Base-by-base conservation (phyloP, 257 asterid species). In the Nicotiana tabacum region DNA sequence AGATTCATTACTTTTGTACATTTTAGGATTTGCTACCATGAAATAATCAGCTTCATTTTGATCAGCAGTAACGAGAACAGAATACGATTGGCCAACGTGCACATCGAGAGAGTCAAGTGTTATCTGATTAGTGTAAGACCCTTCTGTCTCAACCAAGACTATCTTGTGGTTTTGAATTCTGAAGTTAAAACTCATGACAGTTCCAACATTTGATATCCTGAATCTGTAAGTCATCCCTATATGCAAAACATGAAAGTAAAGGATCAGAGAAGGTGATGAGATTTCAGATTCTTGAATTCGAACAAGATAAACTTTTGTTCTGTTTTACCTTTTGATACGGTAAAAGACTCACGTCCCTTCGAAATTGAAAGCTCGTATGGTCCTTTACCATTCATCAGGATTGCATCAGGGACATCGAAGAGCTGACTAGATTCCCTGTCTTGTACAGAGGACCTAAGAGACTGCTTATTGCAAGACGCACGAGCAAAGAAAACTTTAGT, bases 51-150 rank as follows among this genome's bases (percentile, higher is more conserved):
- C 78, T 1, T 77, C 77, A 16, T 69, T 16, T 53, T 89, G 90
- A 84, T 88, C 88, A 35, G 90, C 86, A 46, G 88, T 85, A 35
- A 93, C 88, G 61, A 93, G 92, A 80, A 93, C 93, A 35, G 97
- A 92, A 87, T 93, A 93, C 21, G 97, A 93, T 53, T 93, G 98
- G 27, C 98, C 98, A 3, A 91, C 89, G 77, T 93, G 97, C 62
- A 93, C 90, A 12, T 93, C 98, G 1, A 93, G 88, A 6, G 93
- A 91, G 9, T 85, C 87, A 32, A 93, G 35, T n/a, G 72, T 27
- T 11, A 87, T 84, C 83, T 89, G 91, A 29, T 88, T 85, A 78
- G 91, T 86, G 88, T 93, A 93, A 5, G 97, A 90, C 18, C 97
- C 98, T 81, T 93, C 98, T 5, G 91, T 89, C 87, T 93, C 98